Evolutionary conservation across 2,329 filamentous ascomycete species (phyloP).

Genomic region (Penicillium sp.): DNA sequence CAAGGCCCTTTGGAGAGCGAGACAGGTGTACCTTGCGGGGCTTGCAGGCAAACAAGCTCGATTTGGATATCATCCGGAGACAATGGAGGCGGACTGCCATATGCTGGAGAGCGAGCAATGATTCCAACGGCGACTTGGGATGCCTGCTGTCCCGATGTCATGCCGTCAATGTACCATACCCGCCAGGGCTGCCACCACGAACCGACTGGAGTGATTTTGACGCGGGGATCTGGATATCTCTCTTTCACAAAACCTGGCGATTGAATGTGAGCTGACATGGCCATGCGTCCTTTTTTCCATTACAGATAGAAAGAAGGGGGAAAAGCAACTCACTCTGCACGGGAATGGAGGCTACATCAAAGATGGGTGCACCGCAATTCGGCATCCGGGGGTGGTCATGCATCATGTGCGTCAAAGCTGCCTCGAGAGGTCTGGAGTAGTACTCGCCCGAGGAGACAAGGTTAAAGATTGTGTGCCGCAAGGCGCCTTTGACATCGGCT

Average conservation of each 20-base stretch:
- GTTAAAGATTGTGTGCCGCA: constrained; percentile 25
- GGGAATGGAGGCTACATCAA: constrained; percentile 30
- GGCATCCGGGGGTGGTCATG: constrained; percentile 16
- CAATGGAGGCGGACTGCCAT: constrained; percentile 19
- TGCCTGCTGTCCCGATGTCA: constrained; percentile 29
- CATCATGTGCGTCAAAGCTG: constrained; percentile 26
- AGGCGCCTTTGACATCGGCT: constrained; percentile 22
- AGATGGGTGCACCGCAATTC: constrained; percentile 27
- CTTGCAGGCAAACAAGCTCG: constrained; percentile 33
- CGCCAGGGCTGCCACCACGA: constrained; percentile 27
- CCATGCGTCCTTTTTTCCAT: no score
- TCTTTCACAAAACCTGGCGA: constrained; percentile 30
- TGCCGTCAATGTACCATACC: constrained; percentile 33
- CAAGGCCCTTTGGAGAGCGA: constrained; percentile 18
- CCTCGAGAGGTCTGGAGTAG: constrained; percentile 27
- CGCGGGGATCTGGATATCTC: constrained; percentile 19
- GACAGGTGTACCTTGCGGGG: constrained; percentile 31
- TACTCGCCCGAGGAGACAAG: constrained; percentile 22
- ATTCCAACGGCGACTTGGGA: constrained; percentile 35
- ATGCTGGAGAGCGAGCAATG: constrained; percentile 29
- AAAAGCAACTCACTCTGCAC: constrained; percentile 24
- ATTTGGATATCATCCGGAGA: constrained; percentile 29
- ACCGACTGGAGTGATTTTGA: constrained; percentile 27
- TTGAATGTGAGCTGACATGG: neutral
- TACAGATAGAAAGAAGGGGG: no score